Evolutionary conservation across 2,329 filamentous ascomycete genomes (phyloP).

Genomic region (Neopestalotiopsis sp.): DNA sequence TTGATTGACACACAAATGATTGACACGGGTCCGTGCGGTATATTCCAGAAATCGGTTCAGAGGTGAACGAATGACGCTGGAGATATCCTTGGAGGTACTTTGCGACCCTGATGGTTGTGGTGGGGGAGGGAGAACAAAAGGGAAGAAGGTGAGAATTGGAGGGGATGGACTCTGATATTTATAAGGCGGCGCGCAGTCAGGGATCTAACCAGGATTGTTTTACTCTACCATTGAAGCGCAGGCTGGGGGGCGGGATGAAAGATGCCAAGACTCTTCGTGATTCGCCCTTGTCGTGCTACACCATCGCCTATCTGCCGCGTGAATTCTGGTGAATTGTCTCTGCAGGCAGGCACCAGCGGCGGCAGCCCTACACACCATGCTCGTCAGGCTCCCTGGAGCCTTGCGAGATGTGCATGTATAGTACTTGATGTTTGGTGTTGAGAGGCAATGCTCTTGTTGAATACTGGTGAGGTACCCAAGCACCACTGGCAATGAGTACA

Average conservation of each 20-base stretch:
- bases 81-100: conserved; percentile 58
- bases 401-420: not conserved
- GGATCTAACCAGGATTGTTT: conserved; percentile 6
- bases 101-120: conserved; percentile 63
- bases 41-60: conserved; percentile 40
- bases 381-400: not conserved
- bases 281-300: not conserved
- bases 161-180: conserved; percentile 44
- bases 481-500: no score
- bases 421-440: not conserved
- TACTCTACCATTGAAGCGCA: not conserved
- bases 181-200: conserved; percentile 2
- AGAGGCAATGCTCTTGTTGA: no score
- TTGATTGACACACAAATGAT: conserved; percentile 48
- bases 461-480: no score
- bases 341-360: conserved; percentile 2
- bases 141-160: conserved; percentile 42
- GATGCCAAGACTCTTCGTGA: conserved; percentile 7
- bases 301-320: not conserved
- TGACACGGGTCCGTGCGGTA: conserved; percentile 58
- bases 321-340: conserved; percentile 11
- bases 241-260: not conserved
- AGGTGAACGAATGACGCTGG: conserved; percentile 52
- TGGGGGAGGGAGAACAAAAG: conserved; percentile 57
- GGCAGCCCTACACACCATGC: not conserved